These are phyloP conservation scores for Closterium sp. DNA, from an alignment of 139 green algal species.

Conservation along the genomic window DNA sequence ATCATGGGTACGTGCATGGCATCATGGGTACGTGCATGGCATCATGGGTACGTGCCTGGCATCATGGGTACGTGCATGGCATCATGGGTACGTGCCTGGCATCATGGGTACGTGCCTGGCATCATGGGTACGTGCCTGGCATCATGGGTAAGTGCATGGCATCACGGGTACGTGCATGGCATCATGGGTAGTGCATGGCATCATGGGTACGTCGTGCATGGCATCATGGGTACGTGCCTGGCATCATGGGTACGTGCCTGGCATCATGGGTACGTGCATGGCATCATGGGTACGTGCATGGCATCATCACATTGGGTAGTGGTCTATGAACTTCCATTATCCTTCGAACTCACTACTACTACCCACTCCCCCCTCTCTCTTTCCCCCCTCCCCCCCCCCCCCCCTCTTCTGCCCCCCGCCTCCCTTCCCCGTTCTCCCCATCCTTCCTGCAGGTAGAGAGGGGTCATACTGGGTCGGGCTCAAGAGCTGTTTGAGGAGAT, in stretches of 20 bases:
- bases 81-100: background rate
- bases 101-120: background rate
- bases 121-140: background rate
- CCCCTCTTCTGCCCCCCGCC: background rate
- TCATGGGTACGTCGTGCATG: background rate
- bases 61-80: background rate
- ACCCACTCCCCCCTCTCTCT: too few relatives aligned
- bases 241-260: constrained; percentile 28
- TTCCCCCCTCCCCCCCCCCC: background rate
- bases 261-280: background rate
- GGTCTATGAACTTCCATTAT: too few relatives aligned
- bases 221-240: background rate
- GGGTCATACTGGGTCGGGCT: constrained; percentile 42
- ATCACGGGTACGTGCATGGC: too few relatives aligned
- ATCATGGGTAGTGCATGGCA: too few relatives aligned
- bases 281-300: background rate
- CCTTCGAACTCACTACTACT: too few relatives aligned
- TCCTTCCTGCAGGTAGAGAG: constrained; percentile 44
- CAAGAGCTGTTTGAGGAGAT: constrained; percentile 53
- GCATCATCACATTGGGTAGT: too few relatives aligned
- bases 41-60: constrained; percentile 27
- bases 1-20: background rate
- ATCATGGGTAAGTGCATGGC: background rate
- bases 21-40: background rate
- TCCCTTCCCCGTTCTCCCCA: too few relatives aligned